Percentiles rank a stretch among this genome's conserved stretches.
Conservation (phyloP, 2,329 filamentous ascomycete species). For the Calycina marina region DNA sequence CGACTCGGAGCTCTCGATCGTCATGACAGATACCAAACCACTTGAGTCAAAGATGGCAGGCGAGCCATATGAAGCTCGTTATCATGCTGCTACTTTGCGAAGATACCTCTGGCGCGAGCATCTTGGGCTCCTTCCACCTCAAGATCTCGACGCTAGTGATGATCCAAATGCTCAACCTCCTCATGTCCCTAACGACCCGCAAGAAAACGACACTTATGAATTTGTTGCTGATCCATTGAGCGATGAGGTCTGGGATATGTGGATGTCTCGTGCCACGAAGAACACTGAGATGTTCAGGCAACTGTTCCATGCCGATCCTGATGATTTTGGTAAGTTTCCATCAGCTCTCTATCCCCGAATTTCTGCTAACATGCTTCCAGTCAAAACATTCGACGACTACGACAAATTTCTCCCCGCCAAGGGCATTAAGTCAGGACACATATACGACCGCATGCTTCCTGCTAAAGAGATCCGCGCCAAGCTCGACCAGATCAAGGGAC, state of each 20-base stretch:
- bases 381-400: slow-evolving; percentile 84
- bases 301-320: slow-evolving; percentile 76
- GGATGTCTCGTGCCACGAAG: slow-evolving; percentile 51
- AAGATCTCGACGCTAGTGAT: slow-evolving; percentile 49
- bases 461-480: slow-evolving; percentile 59
- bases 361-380: slow-evolving; percentile 23
- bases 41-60: slow-evolving; percentile 68
- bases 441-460: slow-evolving; percentile 68
- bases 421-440: slow-evolving; percentile 66
- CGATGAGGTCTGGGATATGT: slow-evolving; percentile 52
- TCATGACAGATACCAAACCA: slow-evolving; percentile 69
- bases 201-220: slow-evolving; percentile 44
- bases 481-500: slow-evolving; percentile 67
- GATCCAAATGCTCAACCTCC: slow-evolving; percentile 66
- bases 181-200: slow-evolving; percentile 49
- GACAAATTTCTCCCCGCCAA: slow-evolving; percentile 59
- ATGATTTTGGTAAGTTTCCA: slow-evolving; percentile 52
- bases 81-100: slow-evolving; percentile 67
- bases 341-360: neutral
- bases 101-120: slow-evolving; percentile 85
- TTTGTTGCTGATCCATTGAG: slow-evolving; percentile 59
- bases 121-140: slow-evolving; percentile 63
- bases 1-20: slow-evolving; percentile 79
- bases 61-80: slow-evolving; percentile 59
- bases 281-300: slow-evolving; percentile 69